Percentiles rank a stretch among this genome's conserved stretches.
Conservation (phyloP, 495 filamentous ascomycete species). For the Talaromyces borbonicus region DNA sequence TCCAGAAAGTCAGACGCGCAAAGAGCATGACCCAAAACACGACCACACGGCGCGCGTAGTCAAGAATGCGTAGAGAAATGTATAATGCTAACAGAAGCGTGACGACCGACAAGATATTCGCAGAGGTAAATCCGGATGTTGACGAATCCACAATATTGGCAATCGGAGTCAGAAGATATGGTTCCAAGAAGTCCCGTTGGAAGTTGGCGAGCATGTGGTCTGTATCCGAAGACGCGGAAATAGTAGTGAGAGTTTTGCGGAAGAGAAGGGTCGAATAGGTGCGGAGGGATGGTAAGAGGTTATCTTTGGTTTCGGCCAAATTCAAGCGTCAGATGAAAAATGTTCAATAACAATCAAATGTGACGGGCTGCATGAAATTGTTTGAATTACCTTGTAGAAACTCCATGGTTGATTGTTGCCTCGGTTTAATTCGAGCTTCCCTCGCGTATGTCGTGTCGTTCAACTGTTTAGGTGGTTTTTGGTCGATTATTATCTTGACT, state of each 20-base stretch:
- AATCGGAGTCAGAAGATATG: constrained; percentile 31
- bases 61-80: constrained; percentile 55
- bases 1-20: constrained; percentile 51
- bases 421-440: too few species aligned
- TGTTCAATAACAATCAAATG: too few species aligned
- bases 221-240: neutral
- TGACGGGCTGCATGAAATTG: too few species aligned
- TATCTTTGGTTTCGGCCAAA: neutral
- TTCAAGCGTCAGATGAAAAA: too few species aligned
- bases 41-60: constrained; percentile 54
- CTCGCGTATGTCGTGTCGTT: too few species aligned
- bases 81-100: constrained; percentile 46
- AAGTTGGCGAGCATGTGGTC: neutral
- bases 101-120: constrained; percentile 52
- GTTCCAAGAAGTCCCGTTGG: constrained; percentile 21
- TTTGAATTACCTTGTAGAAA: too few species aligned
- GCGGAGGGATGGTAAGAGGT: neutral
- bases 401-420: too few species aligned
- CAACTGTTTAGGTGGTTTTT: too few species aligned
- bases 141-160: constrained; percentile 2
- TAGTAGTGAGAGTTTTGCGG: neutral
- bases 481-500: too few species aligned
- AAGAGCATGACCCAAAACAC: constrained; percentile 63
- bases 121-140: constrained; percentile 30
- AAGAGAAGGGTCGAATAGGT: constrained; percentile 4